A percentile compares a stretch with the other conserved stretches of the same genome.
These are phyloP conservation scores for Penicillium arizonense DNA, from an alignment of 495 filamentous ascomycete genomes.

Conservation along the genomic window DNA sequence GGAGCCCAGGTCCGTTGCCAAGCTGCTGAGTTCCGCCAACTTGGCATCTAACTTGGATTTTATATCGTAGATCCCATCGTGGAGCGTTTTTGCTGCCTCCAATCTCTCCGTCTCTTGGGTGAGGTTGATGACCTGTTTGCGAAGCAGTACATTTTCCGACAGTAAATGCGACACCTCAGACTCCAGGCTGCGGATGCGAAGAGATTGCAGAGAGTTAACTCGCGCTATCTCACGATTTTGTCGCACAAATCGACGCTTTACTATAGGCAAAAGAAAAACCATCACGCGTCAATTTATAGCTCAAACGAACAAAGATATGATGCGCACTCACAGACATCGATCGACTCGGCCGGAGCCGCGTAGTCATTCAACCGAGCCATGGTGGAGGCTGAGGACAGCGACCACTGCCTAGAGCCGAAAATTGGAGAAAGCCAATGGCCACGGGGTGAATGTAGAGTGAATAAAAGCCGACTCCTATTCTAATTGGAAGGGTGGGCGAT, in stretches of 20 bases:
- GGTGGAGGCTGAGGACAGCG: constrained; percentile 7
- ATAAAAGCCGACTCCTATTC: too few relatives aligned
- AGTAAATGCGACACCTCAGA: constrained; percentile 79
- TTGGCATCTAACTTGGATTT: constrained; percentile 70
- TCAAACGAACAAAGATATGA: not conserved
- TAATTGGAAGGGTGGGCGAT: too few relatives aligned
- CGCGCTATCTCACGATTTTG: constrained; percentile 94
- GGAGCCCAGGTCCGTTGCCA: constrained; percentile 61
- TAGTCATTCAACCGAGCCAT: constrained; percentile 96
- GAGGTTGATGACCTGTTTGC: constrained; percentile 72
- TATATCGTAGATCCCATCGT: constrained; percentile 59
- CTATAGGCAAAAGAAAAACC: constrained; percentile 39
- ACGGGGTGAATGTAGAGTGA: too few relatives aligned
- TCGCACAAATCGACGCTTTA: constrained; percentile 81
- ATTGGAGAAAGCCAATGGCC: not conserved
- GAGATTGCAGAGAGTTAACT: constrained; percentile 85
- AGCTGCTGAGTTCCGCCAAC: constrained; percentile 59
- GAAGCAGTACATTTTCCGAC: constrained; percentile 82
- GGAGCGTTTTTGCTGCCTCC: constrained; percentile 38
- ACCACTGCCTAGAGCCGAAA: not conserved
- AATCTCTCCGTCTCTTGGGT: constrained; percentile 62
- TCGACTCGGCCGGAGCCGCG: constrained; percentile 61
- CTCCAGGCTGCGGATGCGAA: constrained; percentile 85
- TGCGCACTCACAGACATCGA: constrained; percentile 72
- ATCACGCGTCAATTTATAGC: constrained; percentile 7